phyloP scores from a whole-genome alignment of 371 early-diverging fungal species.

The Apophysomyces elegans region DNA sequence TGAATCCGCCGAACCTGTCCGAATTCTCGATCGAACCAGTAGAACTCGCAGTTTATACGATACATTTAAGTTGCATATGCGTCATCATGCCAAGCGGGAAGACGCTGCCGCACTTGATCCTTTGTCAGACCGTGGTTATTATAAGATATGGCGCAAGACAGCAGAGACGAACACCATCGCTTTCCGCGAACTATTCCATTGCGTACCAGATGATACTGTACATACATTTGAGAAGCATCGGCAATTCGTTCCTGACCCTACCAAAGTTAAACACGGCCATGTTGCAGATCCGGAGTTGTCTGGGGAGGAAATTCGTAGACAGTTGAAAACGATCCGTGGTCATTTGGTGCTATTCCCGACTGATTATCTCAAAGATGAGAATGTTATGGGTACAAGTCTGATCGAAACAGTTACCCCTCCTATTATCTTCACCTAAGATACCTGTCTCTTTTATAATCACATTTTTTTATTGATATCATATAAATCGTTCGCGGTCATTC shows the following conservation, averaged over 20 bases:
- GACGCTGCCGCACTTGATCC: slow-evolving; percentile 76
- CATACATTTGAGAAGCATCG: slow-evolving; percentile 65
- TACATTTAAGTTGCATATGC: slow-evolving; percentile 23
- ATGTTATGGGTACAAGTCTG: slow-evolving; percentile 62
- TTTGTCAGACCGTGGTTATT: slow-evolving; percentile 65
- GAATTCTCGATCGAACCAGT: slow-evolving; percentile 42
- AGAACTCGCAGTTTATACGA: slow-evolving; percentile 46
- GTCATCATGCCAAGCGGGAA: slow-evolving; percentile 21
- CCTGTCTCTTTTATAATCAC: not conserved
- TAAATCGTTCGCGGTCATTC: slow-evolving; percentile 44
- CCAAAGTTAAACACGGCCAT: slow-evolving; percentile 57
- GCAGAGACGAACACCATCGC: slow-evolving; percentile 71
- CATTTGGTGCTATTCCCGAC: slow-evolving; percentile 79
- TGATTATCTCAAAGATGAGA: slow-evolving; percentile 76
- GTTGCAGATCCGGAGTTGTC: slow-evolving; percentile 50
- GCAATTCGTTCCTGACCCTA: slow-evolving; percentile 57
- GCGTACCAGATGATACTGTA: slow-evolving; percentile 85
- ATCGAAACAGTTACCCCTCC: slow-evolving; percentile 59
- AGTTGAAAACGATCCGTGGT: slow-evolving; percentile 54
- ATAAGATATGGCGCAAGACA: slow-evolving; percentile 65
- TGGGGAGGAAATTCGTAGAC: slow-evolving; percentile 41
- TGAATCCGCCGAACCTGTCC: slow-evolving; percentile 40
- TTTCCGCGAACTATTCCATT: slow-evolving; percentile 83
- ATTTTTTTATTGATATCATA: slow-evolving; percentile 29
- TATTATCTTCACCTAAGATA: slow-evolving; percentile 59